These are phyloP conservation scores for Erysimum cheiranthoides DNA, from an alignment of 345 rosid species.

Conservation along the genomic window DNA sequence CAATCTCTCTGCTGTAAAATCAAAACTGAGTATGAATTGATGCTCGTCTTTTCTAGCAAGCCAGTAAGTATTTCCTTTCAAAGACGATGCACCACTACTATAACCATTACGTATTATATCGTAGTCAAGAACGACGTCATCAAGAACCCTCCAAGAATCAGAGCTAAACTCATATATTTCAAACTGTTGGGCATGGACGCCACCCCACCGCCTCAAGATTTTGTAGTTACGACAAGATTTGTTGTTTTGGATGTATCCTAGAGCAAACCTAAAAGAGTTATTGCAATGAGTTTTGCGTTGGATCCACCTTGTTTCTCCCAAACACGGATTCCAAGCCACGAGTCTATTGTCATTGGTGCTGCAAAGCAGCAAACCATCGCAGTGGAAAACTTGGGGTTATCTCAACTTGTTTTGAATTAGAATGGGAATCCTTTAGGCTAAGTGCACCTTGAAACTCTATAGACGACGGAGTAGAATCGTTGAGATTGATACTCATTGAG, in stretches of 20 bases:
- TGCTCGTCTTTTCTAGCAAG: not conserved
- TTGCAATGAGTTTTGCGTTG: not conserved
- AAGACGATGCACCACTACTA: not conserved
- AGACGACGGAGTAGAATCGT: not conserved
- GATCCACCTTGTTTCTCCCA: constrained; percentile 6
- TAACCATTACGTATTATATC: not conserved
- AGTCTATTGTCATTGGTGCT: not conserved
- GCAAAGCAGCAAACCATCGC: not conserved
- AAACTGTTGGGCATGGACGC: not conserved
- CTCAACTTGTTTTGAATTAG: not conserved
- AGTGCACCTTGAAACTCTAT: not conserved
- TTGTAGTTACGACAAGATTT: constrained; percentile 5
- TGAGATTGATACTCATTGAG: not conserved
- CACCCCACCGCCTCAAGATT: not conserved
- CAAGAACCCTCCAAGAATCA: not conserved
- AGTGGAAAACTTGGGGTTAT: not conserved
- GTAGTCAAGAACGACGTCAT: not conserved
- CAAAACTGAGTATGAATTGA: not conserved
- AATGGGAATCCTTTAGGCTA: not conserved
- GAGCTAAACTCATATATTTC: not conserved
- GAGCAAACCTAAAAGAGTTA: not conserved
- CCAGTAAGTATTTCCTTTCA: not conserved
- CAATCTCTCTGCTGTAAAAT: not conserved
- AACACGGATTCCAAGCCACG: constrained; percentile 3
- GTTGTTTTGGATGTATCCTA: not conserved